Base-by-base conservation (phyloP, 305 asterid genomes). In the Fraxinus xanthoxyloides region DNA sequence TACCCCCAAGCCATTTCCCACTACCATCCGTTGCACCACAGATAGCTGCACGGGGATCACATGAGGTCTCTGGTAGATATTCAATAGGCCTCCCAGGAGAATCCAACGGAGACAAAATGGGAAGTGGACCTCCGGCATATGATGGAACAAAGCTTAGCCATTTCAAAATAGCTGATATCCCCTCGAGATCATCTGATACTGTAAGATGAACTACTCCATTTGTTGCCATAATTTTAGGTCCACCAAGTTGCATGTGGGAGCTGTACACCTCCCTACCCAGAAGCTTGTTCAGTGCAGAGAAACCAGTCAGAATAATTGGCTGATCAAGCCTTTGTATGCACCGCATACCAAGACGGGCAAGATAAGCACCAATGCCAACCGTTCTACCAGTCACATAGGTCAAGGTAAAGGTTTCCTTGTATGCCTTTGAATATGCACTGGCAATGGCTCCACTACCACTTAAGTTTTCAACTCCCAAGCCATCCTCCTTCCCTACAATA, bases 181-280 rank as follows among this genome's bases (percentile, higher is more conserved):
- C 99, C 88, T 97, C 97, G 9, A 97, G 97, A 87, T 97, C 99
- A 84, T 97, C 97, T 0, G 94, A 92, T 28, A 97, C 99, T 0
- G 98, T 94, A 78, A 94, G 91, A 91, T 97, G 99, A 82, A 97
- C 99, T 2, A 97, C 99, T 67, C 99, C 99, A 56, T 97, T 94
- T 4, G 99, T 97, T 0, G 97, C 99, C 99, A 97, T 97, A 75
- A 97, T 93, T 87, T 97, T 97, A 13, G 99, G 99, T 13, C 99
- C 99, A 15, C 99, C 99, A 3, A 97, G 98, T 77, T 97, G 99
- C 98, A 97, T 95, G 90, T 97, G 98, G 35, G 99, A 97, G 88
- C 98, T 97, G 56, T 97, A 97, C 28, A 97, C 99, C 88, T 97
- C 99, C 82, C 98, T 90, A 19, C 98, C 99, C 36, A 97, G 89